A percentile compares a stretch with the other conserved stretches of the same genome.
These are phyloP conservation scores for Leptographium procerum DNA, from an alignment of 2,329 filamentous ascomycete genomes.

Conservation along the genomic window DNA sequence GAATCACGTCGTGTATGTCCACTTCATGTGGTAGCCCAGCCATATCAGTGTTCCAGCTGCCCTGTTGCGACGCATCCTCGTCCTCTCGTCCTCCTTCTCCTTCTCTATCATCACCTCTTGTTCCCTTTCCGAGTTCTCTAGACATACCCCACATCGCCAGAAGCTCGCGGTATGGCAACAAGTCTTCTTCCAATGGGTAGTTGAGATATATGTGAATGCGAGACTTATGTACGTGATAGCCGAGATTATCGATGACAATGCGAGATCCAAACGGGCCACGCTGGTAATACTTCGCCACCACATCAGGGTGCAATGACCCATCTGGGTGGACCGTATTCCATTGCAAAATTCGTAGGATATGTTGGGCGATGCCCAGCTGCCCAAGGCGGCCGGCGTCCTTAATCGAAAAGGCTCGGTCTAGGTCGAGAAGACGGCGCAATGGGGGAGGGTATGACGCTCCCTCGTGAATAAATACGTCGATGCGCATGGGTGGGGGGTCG, in stretches of 20 bases:
- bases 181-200: constrained; percentile 40
- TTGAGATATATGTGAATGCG: constrained; percentile 35
- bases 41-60: background rate
- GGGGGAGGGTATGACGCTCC: constrained; percentile 21
- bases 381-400: constrained; percentile 36
- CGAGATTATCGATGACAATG: constrained; percentile 41
- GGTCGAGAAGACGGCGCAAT: constrained; percentile 34
- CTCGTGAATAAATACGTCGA: constrained; percentile 48
- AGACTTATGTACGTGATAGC: constrained; percentile 33
- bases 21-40: constrained; percentile 30
- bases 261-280: constrained; percentile 44
- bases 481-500: constrained; percentile 35
- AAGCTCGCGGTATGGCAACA: constrained; percentile 33
- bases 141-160: constrained; percentile 30
- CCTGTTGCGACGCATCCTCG: too few relatives aligned
- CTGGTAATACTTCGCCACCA: constrained; percentile 27
- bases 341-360: constrained; percentile 44
- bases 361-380: constrained; percentile 37
- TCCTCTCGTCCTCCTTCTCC: background rate
- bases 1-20: constrained; percentile 37
- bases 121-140: background rate
- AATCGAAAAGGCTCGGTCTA: constrained; percentile 43
- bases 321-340: constrained; percentile 28
- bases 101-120: background rate
- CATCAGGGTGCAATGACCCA: constrained; percentile 19